phyloP scores from a whole-genome alignment of 208 protist genomes.

The Zelonia costaricensis region DNA sequence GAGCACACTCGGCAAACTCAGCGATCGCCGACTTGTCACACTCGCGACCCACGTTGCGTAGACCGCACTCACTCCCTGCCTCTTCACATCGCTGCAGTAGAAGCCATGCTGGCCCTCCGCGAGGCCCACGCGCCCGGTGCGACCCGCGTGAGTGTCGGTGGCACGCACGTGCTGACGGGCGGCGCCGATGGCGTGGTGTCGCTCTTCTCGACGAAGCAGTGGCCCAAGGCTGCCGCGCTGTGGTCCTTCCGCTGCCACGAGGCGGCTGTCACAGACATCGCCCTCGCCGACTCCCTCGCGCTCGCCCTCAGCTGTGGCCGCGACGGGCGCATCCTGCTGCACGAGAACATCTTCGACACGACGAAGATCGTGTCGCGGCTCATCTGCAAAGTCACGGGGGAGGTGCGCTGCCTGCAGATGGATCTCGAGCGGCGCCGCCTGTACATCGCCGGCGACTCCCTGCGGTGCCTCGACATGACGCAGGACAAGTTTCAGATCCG shows the following conservation, averaged over 20 bases:
- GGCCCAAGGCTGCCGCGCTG: constrained; percentile 37
- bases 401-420: constrained; percentile 72
- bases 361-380: constrained; percentile 48
- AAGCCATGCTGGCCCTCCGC: constrained; percentile 37
- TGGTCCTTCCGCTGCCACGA: constrained; percentile 81
- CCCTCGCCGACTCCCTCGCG: constrained; percentile 44
- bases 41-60: not conserved
- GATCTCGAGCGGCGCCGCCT: constrained; percentile 56
- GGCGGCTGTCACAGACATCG: constrained; percentile 59
- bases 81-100: too few relatives aligned
- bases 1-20: too few relatives aligned
- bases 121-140: constrained; percentile 48
- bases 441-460: constrained; percentile 86
- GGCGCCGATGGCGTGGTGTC: constrained; percentile 77
- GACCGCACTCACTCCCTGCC: not conserved
- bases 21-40: too few relatives aligned
- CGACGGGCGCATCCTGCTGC: constrained; percentile 74
- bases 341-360: constrained; percentile 54
- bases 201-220: constrained; percentile 50
- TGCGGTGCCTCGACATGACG: constrained; percentile 70
- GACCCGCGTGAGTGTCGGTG: constrained; percentile 63
- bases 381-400: constrained; percentile 78
- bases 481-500: constrained; percentile 42
- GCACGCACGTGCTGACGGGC: constrained; percentile 59
- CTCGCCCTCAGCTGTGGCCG: constrained; percentile 70